phyloP scores from a whole-genome alignment of 371 early-diverging fungal genomes.

The Cokeromyces recurvatus region DNA sequence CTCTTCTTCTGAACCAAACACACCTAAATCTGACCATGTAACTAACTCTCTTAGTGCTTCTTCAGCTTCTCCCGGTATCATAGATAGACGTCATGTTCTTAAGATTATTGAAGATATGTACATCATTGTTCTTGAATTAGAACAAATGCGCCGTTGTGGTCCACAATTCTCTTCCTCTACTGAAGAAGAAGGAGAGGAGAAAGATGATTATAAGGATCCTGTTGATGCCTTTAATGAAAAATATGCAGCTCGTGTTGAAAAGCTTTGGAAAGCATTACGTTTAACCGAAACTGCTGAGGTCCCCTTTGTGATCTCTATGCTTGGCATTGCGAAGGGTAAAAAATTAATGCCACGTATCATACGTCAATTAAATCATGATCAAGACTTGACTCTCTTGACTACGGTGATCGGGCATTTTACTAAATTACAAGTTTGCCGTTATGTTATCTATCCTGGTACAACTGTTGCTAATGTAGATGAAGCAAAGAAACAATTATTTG shows the following conservation, averaged over 20 bases:
- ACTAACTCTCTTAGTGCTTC: neutral
- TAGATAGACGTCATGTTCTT: constrained; percentile 59
- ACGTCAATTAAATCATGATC: constrained; percentile 72
- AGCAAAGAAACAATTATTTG: constrained; percentile 35
- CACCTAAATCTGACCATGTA: neutral
- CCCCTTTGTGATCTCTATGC: constrained; percentile 50
- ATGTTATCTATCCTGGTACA: constrained; percentile 51
- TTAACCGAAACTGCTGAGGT: constrained; percentile 1
- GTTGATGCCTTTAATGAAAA: constrained; percentile 35
- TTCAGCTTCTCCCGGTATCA: neutral
- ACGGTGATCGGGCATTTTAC: constrained; percentile 80
- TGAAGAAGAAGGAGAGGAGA: constrained; percentile 30
- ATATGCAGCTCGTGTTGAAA: constrained; percentile 45
- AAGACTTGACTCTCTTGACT: constrained; percentile 70
- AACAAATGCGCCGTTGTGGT: constrained; percentile 74
- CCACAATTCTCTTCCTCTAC: constrained; percentile 4
- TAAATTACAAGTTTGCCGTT: constrained; percentile 78
- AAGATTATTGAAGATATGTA: constrained; percentile 79
- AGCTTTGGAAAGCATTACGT: constrained; percentile 60
- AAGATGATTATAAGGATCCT: constrained; percentile 45
- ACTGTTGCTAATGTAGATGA: constrained; percentile 48
- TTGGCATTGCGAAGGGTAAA: constrained; percentile 83
- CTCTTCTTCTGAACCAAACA: neutral
- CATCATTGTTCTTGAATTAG: constrained; percentile 68
- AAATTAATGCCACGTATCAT: constrained; percentile 81